Conservation (phyloP, 140 eudicot genomes). For the Oenanthe javanica region DNA sequence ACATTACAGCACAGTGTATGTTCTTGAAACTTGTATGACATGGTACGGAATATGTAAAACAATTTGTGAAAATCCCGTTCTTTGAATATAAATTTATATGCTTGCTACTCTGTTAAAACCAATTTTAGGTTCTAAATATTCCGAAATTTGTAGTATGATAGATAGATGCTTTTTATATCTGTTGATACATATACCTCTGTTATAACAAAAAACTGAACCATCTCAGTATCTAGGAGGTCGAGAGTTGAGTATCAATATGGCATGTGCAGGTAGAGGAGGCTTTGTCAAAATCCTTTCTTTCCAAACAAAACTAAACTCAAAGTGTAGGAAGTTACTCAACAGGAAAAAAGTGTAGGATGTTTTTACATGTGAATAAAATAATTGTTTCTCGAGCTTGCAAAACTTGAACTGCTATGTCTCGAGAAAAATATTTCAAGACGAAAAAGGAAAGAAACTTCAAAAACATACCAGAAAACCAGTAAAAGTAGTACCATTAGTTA, state of each 20-base stretch:
- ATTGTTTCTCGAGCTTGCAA: not conserved
- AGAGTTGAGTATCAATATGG: not conserved
- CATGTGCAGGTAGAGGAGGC: not conserved
- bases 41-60: not conserved
- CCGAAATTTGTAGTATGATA: not conserved
- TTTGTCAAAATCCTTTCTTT: not conserved
- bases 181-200: not conserved
- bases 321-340: not conserved
- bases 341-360: not conserved
- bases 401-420: not conserved
- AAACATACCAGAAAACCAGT: slow-evolving; percentile 5
- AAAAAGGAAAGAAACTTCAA: not conserved
- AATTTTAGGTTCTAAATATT: not conserved
- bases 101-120: not conserved
- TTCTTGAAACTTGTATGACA: not conserved
- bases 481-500: not conserved
- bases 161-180: not conserved
- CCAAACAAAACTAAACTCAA: not conserved
- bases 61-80: not conserved
- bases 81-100: not conserved
- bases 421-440: not conserved
- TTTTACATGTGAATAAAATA: not conserved
- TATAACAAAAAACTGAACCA: not conserved
- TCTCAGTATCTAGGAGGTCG: not conserved
- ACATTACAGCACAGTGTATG: not conserved